Base-by-base conservation (phyloP, 108 stramenopile genomes). In the Nitzschia putrida region DNA sequence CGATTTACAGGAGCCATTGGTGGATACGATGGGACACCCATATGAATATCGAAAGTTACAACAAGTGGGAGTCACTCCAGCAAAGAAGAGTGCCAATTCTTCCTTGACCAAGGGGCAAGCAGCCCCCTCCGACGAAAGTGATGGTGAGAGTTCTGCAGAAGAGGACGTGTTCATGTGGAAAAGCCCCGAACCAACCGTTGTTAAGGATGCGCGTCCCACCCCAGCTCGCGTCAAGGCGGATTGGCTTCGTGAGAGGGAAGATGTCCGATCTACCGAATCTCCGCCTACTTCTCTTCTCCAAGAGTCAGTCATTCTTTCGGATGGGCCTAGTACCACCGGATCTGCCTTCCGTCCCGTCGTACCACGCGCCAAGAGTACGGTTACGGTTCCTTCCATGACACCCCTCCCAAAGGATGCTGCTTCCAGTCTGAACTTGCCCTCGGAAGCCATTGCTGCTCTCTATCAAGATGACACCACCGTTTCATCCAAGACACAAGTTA, bases 251-350 rank as follows among this genome's bases (percentile, higher is more conserved):
- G 60, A 49, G 38, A 61, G 54, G 61, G 41, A 63, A 29, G 12
- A 47, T 47, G 60, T 7, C 21, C 8, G 53, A 13, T 53, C 65
- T n/a, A 26, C 61, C 13, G 37, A 61, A 21, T 63, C 61, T 9
- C 61, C 61, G 0, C 71, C 60, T 24, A 45, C 23, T 7, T 72
- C 71, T 7, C 40, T 72, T 4, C 71, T 72, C 20, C 71, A 72
- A 38, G 71, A 72, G 39, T 72, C 71, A 21, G 49, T 72, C 51
- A 54, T 72, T 25, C 51, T 61, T 9, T 72, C 71, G 26, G 51
- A 63, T 44, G 61, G 22, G 3, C 18, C 61, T 2, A 63, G 23
- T 63, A 45, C 44, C 23, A 63, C 44, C 8, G n/a, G 37, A 24
- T 39, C 61, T 24, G 37, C 61, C 8, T 63, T 63, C 3, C 61